Evolutionary conservation across 495 filamentous ascomycete species (phyloP).

Genomic region (Glonium stellatum): DNA sequence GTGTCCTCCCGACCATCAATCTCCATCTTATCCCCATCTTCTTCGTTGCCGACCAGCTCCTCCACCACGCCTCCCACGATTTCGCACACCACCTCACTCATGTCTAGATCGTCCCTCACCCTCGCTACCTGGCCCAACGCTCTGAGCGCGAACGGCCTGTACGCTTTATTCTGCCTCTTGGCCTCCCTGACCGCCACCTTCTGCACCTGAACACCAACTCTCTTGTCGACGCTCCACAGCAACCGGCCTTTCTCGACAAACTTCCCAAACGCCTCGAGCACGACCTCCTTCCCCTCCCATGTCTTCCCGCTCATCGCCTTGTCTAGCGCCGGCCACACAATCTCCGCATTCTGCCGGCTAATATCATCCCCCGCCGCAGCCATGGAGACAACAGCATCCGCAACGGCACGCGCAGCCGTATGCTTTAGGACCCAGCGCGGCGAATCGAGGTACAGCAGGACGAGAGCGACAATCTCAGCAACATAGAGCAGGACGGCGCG

Average conservation of each 20-base stretch:
- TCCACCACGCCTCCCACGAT: slow-evolving; percentile 45
- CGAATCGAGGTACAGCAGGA: slow-evolving; percentile 59
- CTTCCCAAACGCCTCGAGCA: slow-evolving; percentile 75
- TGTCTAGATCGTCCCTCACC: slow-evolving; percentile 55
- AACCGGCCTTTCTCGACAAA: slow-evolving; percentile 58
- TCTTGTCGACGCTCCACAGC: slow-evolving; percentile 50
- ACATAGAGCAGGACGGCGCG: slow-evolving; percentile 77
- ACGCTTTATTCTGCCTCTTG: slow-evolving; percentile 76
- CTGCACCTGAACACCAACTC: slow-evolving; percentile 42
- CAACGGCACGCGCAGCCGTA: slow-evolving; percentile 70
- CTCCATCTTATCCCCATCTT: slow-evolving; percentile 52
- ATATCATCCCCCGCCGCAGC: slow-evolving; percentile 39
- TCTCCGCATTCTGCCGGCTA: slow-evolving; percentile 47
- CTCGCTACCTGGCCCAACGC: slow-evolving; percentile 65
- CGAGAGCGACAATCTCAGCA: slow-evolving; percentile 67
- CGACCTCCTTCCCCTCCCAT: slow-evolving; percentile 86
- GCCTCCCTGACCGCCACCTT: slow-evolving; percentile 62
- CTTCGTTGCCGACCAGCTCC: slow-evolving; percentile 47
- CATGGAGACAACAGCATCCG: slow-evolving; percentile 51
- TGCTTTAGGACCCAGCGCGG: slow-evolving; percentile 86
- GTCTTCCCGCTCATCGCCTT: slow-evolving; percentile 78
- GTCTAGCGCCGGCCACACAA: slow-evolving; percentile 75
- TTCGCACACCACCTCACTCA: slow-evolving; percentile 59
- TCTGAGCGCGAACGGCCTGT: slow-evolving; percentile 66
- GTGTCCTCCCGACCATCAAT: slow-evolving; percentile 40